A percentile compares a stretch with the other conserved stretches of the same genome.
phyloP scores from a whole-genome alignment of 345 rosid genomes.

The Syzygium aromaticum region DNA sequence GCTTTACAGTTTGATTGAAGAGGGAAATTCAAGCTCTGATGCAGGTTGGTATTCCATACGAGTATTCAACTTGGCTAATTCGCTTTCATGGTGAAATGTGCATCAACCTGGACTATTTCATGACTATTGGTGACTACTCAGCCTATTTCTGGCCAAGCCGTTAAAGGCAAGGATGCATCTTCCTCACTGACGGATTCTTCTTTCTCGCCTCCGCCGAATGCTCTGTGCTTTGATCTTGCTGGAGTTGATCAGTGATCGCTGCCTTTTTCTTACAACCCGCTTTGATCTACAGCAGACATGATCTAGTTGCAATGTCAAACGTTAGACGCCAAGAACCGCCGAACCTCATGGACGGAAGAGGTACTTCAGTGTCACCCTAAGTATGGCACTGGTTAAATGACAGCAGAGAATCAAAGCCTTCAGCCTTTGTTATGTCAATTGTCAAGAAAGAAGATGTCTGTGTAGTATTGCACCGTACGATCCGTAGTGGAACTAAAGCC shows the following conservation, averaged over 20 bases:
- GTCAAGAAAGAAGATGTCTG: no score
- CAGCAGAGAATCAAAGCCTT: neutral
- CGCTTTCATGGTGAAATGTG: neutral
- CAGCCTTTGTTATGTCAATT: neutral
- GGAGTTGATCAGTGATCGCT: neutral
- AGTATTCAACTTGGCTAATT: neutral
- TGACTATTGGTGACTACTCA: no score
- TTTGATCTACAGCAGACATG: neutral
- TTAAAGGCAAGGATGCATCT: no score
- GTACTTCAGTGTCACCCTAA: neutral
- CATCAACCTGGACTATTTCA: neutral
- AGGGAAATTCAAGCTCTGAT: constrained; percentile 81
- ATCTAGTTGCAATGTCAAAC: neutral
- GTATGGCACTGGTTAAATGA: neutral
- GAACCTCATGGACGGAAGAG: neutral
- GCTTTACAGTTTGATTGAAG: constrained; percentile 44
- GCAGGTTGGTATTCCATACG: constrained; percentile 33
- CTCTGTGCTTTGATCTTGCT: neutral
- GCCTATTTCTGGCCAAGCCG: no score
- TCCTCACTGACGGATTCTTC: no score
- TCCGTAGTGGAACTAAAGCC: neutral
- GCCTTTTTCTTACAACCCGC: neutral
- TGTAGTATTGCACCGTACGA: no score
- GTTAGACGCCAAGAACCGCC: neutral
- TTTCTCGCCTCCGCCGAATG: neutral